A percentile compares a stretch with the other conserved stretches of the same genome.
These are phyloP conservation scores for Kernera saxatilis DNA, from an alignment of 345 rosid genomes.

Conservation along the genomic window DNA sequence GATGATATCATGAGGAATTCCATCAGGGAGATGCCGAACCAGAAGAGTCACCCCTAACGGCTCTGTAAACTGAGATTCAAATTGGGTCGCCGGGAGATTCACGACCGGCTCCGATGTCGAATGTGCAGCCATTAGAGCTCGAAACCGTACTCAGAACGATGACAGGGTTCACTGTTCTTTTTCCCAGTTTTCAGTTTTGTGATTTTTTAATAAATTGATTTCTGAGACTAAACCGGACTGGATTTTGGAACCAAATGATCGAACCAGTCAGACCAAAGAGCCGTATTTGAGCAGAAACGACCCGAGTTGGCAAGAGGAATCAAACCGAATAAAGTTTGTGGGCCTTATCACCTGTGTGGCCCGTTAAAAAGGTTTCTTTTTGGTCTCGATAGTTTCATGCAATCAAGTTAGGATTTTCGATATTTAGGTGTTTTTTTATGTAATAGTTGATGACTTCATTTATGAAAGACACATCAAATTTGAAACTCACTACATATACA, in stretches of 20 bases:
- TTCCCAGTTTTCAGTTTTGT: not conserved
- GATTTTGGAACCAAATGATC: not conserved
- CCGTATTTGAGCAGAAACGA: not conserved
- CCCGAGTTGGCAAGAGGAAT: not conserved
- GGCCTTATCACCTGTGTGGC: not conserved
- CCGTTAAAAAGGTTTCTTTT: not conserved
- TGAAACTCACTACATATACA: no score
- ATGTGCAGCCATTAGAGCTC: slow-evolving; percentile 23
- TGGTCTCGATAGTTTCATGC: no score
- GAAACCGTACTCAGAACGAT: not conserved
- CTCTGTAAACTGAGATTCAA: slow-evolving; percentile 25
- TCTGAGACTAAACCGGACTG: slow-evolving; percentile 15
- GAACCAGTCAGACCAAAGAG: slow-evolving; percentile 3
- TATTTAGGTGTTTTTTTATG: no score
- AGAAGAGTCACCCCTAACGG: slow-evolving; percentile 39
- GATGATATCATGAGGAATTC: slow-evolving; percentile 67
- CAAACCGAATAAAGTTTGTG: not conserved
- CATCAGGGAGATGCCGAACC: slow-evolving; percentile 79
- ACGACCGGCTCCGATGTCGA: slow-evolving; percentile 22
- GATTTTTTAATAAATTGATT: not conserved
- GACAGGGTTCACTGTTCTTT: not conserved
- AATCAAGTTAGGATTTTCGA: no score
- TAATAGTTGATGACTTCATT: no score
- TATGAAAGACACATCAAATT: no score
- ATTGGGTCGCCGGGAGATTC: slow-evolving; percentile 23